Evolutionary conservation across 805 yeast species (phyloP).

Genomic region (Nematodospora valgi): DNA sequence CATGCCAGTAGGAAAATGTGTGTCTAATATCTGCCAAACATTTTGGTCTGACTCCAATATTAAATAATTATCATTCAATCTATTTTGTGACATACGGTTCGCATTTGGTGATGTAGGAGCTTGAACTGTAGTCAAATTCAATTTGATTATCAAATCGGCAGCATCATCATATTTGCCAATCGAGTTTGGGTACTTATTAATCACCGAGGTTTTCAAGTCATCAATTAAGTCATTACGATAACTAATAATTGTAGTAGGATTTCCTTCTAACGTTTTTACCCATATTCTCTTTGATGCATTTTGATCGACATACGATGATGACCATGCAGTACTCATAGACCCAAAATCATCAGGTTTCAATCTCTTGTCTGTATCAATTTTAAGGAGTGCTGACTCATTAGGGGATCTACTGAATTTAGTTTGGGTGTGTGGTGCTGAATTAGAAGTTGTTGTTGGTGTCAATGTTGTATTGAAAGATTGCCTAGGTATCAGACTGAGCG

Average conservation of each 20-base stretch:
- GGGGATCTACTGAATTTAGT: constrained; percentile 13
- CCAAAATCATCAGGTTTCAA: no score
- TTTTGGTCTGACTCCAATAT: constrained; percentile 57
- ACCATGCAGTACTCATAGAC: no score
- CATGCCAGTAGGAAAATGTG: constrained; percentile 67
- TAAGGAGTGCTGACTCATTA: constrained; percentile 10
- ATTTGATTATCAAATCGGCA: constrained; percentile 53
- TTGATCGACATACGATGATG: neutral
- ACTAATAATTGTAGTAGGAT: constrained; percentile 69
- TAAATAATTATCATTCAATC: constrained; percentile 9
- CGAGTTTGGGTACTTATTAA: constrained; percentile 65
- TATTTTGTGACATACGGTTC: no score
- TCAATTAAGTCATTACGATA: constrained; percentile 68
- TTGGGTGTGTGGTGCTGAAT: constrained; percentile 12
- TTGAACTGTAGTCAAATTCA: constrained; percentile 10
- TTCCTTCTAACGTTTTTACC: constrained; percentile 48
- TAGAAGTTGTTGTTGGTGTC: constrained; percentile 1
- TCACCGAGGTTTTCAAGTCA: constrained; percentile 68
- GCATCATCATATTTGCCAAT: constrained; percentile 62
- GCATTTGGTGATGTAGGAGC: constrained; percentile 4
- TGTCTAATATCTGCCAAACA: constrained; percentile 57
- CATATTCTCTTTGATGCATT: constrained; percentile 42
- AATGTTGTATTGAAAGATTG: constrained; percentile 3
- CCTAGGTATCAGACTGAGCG: neutral
- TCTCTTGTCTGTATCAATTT: constrained; percentile 2